These are phyloP conservation scores for Grosmannia serpens DNA, from an alignment of 2,329 filamentous ascomycete genomes.

Conservation along the genomic window DNA sequence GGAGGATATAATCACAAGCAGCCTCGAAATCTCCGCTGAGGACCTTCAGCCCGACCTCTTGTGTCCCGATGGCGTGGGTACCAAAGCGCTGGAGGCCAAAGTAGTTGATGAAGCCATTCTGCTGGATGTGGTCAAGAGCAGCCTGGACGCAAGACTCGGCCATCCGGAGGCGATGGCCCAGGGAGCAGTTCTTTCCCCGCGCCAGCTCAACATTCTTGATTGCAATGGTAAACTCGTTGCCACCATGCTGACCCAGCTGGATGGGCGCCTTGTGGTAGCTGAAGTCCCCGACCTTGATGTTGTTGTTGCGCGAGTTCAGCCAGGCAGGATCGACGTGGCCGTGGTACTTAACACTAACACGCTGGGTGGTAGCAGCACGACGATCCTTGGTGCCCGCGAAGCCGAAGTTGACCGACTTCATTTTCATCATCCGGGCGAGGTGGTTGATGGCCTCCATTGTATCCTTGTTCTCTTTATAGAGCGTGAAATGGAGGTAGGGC, in stretches of 20 bases:
- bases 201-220: constrained; percentile 69
- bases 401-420: constrained; percentile 62
- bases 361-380: constrained; percentile 74
- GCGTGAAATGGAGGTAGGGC: constrained; percentile 74
- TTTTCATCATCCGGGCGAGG: constrained; percentile 60
- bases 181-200: constrained; percentile 29
- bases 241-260: constrained; percentile 69
- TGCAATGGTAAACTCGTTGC: constrained; percentile 90
- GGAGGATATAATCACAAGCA: constrained; percentile 66
- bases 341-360: constrained; percentile 52
- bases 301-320: constrained; percentile 52
- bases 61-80: constrained; percentile 74
- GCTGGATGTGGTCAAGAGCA: constrained; percentile 55
- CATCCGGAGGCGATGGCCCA: constrained; percentile 33
- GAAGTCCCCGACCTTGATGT: constrained; percentile 66
- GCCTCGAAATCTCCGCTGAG: constrained; percentile 70
- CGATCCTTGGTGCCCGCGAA: constrained; percentile 84
- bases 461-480: constrained; percentile 96
- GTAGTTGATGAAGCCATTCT: constrained; percentile 89
- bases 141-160: constrained; percentile 38
- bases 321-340: constrained; percentile 48
- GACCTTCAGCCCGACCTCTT: constrained; percentile 74
- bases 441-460: constrained; percentile 84
- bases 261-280: constrained; percentile 61
- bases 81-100: constrained; percentile 97